Conservation (phyloP, 331 rosid species). For the Dryas integrifolia region DNA sequence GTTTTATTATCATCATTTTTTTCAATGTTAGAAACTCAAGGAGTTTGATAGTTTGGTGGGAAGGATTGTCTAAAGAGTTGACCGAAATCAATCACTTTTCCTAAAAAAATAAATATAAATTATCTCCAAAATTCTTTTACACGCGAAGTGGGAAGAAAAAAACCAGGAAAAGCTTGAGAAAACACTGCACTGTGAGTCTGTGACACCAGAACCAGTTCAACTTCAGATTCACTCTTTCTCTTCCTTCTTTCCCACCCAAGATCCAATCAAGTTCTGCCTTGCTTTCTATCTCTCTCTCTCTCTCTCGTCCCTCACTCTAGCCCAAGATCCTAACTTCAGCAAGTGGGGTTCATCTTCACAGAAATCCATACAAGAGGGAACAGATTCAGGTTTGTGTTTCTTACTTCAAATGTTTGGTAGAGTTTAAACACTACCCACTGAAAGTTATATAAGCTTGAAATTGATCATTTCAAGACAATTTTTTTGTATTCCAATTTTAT, state of each 20-base stretch:
- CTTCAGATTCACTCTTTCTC: constrained; percentile 21
- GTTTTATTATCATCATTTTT: no score
- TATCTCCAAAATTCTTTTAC: neutral
- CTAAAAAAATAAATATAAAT: neutral
- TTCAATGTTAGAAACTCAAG: no score
- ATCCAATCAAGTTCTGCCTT: constrained; percentile 16
- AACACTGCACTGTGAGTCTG: neutral
- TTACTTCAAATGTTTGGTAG: constrained; percentile 5
- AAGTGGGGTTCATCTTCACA: constrained; percentile 15
- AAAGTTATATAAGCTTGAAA: constrained; percentile 8
- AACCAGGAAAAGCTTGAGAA: constrained; percentile 8
- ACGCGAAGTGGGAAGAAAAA: constrained; percentile 1
- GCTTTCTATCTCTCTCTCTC: constrained; percentile 1
- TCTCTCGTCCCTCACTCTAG: constrained; percentile 2
- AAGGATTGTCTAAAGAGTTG: neutral
- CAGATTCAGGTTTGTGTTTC: constrained; percentile 52
- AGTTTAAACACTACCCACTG: neutral
- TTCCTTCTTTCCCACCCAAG: constrained; percentile 9
- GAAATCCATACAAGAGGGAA: constrained; percentile 18
- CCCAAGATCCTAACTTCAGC: constrained; percentile 17
- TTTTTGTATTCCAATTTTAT: constrained; percentile 4
- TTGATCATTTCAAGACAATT: neutral
- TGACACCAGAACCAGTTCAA: constrained; percentile 11
- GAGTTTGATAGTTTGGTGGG: no score
- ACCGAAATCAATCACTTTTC: neutral